Conservation (phyloP, 345 rosid species). For the Hirschfeldia incana region DNA sequence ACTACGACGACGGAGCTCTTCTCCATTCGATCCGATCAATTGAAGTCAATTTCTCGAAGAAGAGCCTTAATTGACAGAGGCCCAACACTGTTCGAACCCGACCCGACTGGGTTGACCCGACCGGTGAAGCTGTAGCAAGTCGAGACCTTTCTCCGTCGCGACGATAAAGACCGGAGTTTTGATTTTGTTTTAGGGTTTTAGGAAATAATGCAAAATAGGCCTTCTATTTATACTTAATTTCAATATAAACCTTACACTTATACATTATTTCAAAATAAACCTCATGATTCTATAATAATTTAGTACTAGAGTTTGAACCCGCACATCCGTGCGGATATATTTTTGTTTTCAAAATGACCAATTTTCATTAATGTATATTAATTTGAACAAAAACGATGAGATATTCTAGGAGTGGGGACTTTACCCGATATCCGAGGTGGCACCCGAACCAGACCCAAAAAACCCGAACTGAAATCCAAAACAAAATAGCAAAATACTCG, state of each 20-base stretch:
- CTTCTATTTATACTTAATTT: background rate
- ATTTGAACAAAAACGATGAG: no score
- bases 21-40: constrained; percentile 33
- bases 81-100: background rate
- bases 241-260: background rate
- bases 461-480: no score
- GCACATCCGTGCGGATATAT: no score
- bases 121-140: background rate
- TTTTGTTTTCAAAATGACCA: no score
- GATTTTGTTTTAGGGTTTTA: background rate
- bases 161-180: background rate
- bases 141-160: background rate
- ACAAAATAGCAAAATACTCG: no score
- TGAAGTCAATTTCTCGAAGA: background rate
- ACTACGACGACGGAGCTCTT: constrained; percentile 25
- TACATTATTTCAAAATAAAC: background rate
- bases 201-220: background rate
- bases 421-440: no score
- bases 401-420: no score
- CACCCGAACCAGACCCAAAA: no score
- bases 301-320: no score
- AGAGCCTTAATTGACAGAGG: background rate
- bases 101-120: background rate
- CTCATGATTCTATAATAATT: background rate
- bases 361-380: no score